These are phyloP conservation scores for Bryopsis sp. DNA, from an alignment of 139 green algal genomes.

Conservation along the genomic window DNA sequence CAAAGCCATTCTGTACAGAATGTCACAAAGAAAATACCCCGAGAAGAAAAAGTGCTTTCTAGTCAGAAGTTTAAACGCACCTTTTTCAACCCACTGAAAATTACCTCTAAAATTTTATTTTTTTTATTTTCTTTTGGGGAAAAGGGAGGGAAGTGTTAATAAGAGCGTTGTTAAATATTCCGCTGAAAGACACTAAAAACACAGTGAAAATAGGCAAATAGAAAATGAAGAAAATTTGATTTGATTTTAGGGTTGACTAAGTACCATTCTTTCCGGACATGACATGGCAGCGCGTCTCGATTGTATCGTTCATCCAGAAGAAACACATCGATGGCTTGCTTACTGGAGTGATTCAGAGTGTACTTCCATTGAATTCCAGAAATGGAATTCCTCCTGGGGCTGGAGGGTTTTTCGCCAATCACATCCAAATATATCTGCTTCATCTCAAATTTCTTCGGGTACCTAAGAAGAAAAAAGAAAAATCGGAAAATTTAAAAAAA, in stretches of 20 bases:
- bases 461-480: conserved; percentile 18
- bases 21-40: too few relatives aligned
- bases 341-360: conserved; percentile 32
- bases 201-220: too few relatives aligned
- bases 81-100: too few relatives aligned
- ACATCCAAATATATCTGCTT: conserved; percentile 59
- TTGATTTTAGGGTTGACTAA: background rate
- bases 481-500: conserved; percentile 1
- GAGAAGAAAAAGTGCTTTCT: too few relatives aligned
- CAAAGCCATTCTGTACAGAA: too few relatives aligned
- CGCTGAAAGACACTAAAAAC: too few relatives aligned
- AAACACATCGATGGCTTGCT: conserved; percentile 42
- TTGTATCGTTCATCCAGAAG: conserved; percentile 60
- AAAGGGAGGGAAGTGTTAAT: too few relatives aligned
- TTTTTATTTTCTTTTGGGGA: too few relatives aligned
- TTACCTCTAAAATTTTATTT: too few relatives aligned
- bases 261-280: conserved; percentile 28
- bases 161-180: too few relatives aligned
- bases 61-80: too few relatives aligned
- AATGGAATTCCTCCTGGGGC: conserved; percentile 22
- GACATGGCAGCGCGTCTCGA: conserved; percentile 51
- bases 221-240: too few relatives aligned
- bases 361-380: conserved; percentile 38
- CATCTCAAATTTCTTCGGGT: conserved; percentile 39
- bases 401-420: conserved; percentile 34